Conservation (phyloP, 208 protist species). For the Lotmaria passim region DNA sequence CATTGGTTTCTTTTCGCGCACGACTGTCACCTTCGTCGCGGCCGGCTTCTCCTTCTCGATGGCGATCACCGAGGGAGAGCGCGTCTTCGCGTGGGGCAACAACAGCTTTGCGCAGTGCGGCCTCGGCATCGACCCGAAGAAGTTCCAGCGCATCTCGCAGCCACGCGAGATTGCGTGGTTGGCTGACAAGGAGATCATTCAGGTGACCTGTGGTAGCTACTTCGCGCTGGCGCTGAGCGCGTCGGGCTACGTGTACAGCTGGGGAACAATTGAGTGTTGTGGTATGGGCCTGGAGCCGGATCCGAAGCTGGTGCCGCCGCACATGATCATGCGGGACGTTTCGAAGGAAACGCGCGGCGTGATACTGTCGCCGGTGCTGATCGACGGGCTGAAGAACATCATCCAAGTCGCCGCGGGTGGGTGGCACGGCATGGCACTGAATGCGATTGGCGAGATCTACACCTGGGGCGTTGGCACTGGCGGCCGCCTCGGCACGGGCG, state of each 20-base stretch:
- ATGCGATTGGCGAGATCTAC: conserved; percentile 77
- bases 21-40: conserved; percentile 55
- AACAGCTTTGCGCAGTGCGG: conserved; percentile 85
- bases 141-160: conserved; percentile 52
- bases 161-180: conserved; percentile 77
- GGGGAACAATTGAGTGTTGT: conserved; percentile 85
- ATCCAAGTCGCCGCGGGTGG: conserved; percentile 67
- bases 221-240: conserved; percentile 75
- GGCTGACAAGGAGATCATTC: conserved; percentile 77
- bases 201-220: conserved; percentile 83
- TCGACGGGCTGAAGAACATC: conserved; percentile 59
- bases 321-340: conserved; percentile 60
- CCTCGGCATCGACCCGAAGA: conserved; percentile 67
- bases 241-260: conserved; percentile 78
- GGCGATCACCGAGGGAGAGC: conserved; percentile 73
- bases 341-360: conserved; percentile 53
- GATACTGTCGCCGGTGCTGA: conserved; percentile 56
- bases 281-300: conserved; percentile 66
- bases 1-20: conserved; percentile 64
- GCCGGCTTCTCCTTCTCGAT: conserved; percentile 66
- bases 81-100: conserved; percentile 84
- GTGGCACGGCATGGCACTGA: conserved; percentile 82
- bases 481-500: conserved; percentile 68
- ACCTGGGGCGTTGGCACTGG: conserved; percentile 69
- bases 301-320: conserved; percentile 42